Evolutionary conservation across 2,329 filamentous ascomycete species (phyloP).

Genomic region (Albifimbria verrucaria): DNA sequence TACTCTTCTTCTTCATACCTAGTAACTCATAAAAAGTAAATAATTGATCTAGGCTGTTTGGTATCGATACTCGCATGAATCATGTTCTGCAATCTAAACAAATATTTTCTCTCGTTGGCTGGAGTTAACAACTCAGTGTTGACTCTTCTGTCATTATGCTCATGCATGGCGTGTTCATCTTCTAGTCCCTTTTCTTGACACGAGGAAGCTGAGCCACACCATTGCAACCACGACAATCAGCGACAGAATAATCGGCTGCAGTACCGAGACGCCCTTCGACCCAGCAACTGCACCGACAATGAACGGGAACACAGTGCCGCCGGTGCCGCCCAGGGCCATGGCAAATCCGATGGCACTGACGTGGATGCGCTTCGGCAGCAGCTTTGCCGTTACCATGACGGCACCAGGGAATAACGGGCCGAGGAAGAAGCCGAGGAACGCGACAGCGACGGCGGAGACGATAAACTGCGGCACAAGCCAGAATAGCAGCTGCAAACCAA

Average conservation of each 20-base stretch:
- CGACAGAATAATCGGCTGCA: slow-evolving; percentile 48
- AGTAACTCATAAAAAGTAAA: too few relatives aligned
- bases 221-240: slow-evolving; percentile 32
- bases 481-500: slow-evolving; percentile 60
- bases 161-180: background rate
- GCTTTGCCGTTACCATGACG: slow-evolving; percentile 66
- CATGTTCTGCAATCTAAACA: background rate
- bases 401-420: slow-evolving; percentile 72
- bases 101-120: background rate
- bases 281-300: slow-evolving; percentile 60
- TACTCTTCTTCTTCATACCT: too few relatives aligned
- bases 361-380: slow-evolving; percentile 67
- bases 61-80: background rate
- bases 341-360: slow-evolving; percentile 72
- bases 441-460: slow-evolving; percentile 56
- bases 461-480: slow-evolving; percentile 59
- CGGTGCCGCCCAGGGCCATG: slow-evolving; percentile 67
- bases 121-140: too few relatives aligned
- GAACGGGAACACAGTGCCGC: slow-evolving; percentile 61
- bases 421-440: slow-evolving; percentile 70
- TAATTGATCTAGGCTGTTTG: too few relatives aligned
- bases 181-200: slow-evolving; percentile 27
- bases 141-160: background rate
- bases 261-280: slow-evolving; percentile 41
- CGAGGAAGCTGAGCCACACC: slow-evolving; percentile 33